Percentiles rank a stretch among this genome's conserved stretches.
These are phyloP conservation scores for Epichloe baconii DNA, from an alignment of 2,329 filamentous ascomycete genomes.

Conservation along the genomic window DNA sequence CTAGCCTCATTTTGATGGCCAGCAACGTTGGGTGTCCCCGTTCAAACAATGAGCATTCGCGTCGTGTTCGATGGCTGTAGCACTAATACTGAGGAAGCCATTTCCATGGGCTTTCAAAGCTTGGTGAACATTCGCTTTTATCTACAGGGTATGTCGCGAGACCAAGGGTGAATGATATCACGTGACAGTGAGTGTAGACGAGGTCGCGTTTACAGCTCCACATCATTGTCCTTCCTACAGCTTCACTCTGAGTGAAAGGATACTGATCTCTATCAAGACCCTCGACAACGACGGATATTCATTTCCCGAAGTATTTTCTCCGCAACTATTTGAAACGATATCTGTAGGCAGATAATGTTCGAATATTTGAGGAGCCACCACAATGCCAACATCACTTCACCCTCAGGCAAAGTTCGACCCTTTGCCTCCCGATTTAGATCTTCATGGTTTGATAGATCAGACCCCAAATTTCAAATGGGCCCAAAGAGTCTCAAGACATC, in stretches of 20 bases:
- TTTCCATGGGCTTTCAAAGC: too few relatives aligned
- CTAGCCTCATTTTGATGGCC: not conserved
- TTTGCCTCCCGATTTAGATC: slow-evolving; percentile 72
- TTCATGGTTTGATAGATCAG: slow-evolving; percentile 60
- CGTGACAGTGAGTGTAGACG: not conserved
- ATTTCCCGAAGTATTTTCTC: too few relatives aligned
- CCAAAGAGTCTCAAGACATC: slow-evolving; percentile 62
- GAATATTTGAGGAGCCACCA: not conserved
- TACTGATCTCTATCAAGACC: not conserved
- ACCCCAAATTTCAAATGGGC: slow-evolving; percentile 82
- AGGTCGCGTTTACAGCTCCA: not conserved
- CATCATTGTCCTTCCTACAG: not conserved
- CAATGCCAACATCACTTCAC: slow-evolving; percentile 62
- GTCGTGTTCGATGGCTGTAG: too few relatives aligned
- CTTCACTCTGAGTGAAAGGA: not conserved
- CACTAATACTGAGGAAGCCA: too few relatives aligned
- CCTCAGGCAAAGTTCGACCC: slow-evolving; percentile 86
- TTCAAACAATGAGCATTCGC: too few relatives aligned
- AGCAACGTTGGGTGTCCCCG: too few relatives aligned
- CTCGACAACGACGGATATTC: not conserved
- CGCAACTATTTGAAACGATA: not conserved
- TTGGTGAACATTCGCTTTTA: not conserved
- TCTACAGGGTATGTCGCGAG: too few relatives aligned
- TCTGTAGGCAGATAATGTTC: not conserved
- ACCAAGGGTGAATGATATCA: not conserved